Evolutionary conservation across 2,329 filamentous ascomycete species (phyloP), one percentile per base, ranked within the genome.

Genomic region (Aspergillus glaucus): DNA sequence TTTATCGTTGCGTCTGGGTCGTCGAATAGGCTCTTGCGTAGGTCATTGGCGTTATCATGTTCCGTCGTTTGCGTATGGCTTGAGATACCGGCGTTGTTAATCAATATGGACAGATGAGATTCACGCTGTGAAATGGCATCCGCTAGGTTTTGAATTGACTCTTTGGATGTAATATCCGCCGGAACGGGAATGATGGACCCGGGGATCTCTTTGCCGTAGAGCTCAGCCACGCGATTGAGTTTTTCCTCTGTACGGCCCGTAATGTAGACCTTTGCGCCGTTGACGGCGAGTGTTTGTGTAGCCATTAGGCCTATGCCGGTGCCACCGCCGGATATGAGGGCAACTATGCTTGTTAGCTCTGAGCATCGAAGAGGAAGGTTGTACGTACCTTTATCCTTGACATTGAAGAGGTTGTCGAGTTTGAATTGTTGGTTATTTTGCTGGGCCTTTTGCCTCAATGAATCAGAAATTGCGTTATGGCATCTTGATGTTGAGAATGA

Each of bases 31-130:
- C 76, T 76, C 52, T 77, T 69, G 54, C 79, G 82, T 45, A 86
- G 72, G 15, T 78, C 73, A 1, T 69, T 65, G 1, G 82, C 77
- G 12, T 79, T 72, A 9, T 74, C 65, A 15, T 74, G 63, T 49
- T 81, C 74, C 0, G 80, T 80, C 45, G 73, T 72, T 46, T 68
- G 59, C 0, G 77, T 78, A 52, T 82, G 79, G 6, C 84, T 80
- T 1, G 74, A 69, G 24, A 89, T 79, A 9, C 88, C 88, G 1
- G 87, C 85, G 62, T 84, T 85, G 71, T 80, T 84, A 52, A 87
- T 75, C 2, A 90, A 70, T 34, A 92, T 78, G 61, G 88, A 84
- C 53, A 92, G 74, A 61, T 81, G 79, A 24, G 81, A 81, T 41
- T 81, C 76, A 34, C 84, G 81, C 36, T 72, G 70, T 44, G 79